Conservation (phyloP, 768 basidiomycete genomes). For the Pisolithus sp. region DNA sequence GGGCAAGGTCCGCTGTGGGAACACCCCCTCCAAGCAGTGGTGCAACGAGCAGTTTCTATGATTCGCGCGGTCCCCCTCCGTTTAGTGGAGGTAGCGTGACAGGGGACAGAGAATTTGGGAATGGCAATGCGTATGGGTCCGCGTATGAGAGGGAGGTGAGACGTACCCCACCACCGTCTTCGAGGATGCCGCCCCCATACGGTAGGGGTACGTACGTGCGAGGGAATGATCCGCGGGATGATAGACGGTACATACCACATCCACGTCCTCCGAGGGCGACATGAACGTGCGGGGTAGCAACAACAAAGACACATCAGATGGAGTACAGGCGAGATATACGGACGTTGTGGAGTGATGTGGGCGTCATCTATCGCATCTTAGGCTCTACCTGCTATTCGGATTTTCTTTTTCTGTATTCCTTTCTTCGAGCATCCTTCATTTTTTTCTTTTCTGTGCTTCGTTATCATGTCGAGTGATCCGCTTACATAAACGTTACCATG, state of each 20-base stretch:
- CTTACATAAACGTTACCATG: too few relatives aligned
- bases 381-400: too few relatives aligned
- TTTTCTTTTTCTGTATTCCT: too few relatives aligned
- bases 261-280: constrained; percentile 11
- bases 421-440: too few relatives aligned
- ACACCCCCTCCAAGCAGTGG: constrained; percentile 21
- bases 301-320: neutral
- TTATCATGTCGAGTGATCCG: too few relatives aligned
- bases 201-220: constrained; percentile 10
- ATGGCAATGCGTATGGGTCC: constrained; percentile 23
- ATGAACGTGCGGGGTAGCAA: neutral
- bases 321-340: neutral
- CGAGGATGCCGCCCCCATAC: constrained; percentile 17
- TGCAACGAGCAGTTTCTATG: constrained; percentile 28
- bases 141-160: constrained; percentile 34
- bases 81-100: constrained; percentile 13
- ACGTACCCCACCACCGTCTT: constrained; percentile 20
- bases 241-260: constrained; percentile 31
- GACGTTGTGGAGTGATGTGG: too few relatives aligned
- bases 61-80: constrained; percentile 15
- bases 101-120: constrained; percentile 32
- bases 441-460: too few relatives aligned
- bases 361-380: too few relatives aligned
- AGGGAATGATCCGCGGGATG: constrained; percentile 27
- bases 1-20: constrained; percentile 13